Evolutionary conservation across 1,139 yeast genomes (phyloP).

Genomic region (Suhomyces bolitotheri): DNA sequence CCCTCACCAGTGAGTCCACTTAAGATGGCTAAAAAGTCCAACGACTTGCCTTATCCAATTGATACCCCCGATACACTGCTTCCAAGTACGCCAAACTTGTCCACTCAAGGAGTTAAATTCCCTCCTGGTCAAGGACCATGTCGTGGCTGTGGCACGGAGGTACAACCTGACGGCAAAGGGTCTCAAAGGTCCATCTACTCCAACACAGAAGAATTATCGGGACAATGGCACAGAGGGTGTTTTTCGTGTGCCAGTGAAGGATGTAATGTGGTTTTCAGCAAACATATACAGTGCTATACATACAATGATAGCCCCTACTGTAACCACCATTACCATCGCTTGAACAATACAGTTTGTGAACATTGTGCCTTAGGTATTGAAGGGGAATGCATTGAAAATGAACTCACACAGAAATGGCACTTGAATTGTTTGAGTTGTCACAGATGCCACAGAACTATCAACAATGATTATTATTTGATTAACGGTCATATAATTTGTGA

Average conservation of each 20-base stretch:
- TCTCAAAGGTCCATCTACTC: constrained; percentile 58
- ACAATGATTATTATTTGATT: constrained; percentile 56
- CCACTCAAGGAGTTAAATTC: constrained; percentile 21
- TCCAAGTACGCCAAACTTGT: constrained; percentile 1
- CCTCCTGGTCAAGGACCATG: constrained; percentile 77
- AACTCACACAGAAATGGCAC: constrained; percentile 66
- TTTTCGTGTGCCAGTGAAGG: constrained; percentile 60
- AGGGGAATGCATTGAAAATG: constrained; percentile 86
- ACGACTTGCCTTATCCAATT: constrained; percentile 9
- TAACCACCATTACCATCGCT: constrained; percentile 73
- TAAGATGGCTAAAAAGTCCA: not conserved
- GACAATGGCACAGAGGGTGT: constrained; percentile 93
- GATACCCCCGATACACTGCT: constrained; percentile 7
- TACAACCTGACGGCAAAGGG: constrained; percentile 51
- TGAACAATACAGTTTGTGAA: constrained; percentile 73
- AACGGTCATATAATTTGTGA: constrained; percentile 57
- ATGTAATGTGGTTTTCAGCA: constrained; percentile 60
- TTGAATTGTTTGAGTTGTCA: constrained; percentile 59
- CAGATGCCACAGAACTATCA: constrained; percentile 49
- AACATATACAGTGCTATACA: constrained; percentile 74
- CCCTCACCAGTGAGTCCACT: constrained; percentile 11
- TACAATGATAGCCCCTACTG: constrained; percentile 80
- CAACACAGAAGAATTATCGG: constrained; percentile 76
- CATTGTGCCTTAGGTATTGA: constrained; percentile 77
- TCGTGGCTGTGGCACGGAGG: constrained; percentile 55